Percentiles rank a stretch among this genome's conserved stretches.
Conservation (phyloP, 768 basidiomycete genomes). For the Xanthoconium stramineum region DNA sequence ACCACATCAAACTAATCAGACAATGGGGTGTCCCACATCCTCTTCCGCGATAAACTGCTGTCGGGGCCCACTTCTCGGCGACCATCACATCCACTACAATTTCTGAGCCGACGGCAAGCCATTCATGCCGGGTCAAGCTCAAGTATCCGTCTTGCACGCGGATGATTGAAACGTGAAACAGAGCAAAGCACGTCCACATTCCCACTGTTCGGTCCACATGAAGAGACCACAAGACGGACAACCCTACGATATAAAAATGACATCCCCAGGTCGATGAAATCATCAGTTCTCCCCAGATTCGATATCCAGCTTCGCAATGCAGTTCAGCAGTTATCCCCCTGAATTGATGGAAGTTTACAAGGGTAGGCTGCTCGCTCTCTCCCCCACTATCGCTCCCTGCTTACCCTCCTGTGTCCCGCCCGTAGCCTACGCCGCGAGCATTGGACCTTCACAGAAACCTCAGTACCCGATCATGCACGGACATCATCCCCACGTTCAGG, state of each 20-base stretch:
- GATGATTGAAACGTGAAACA: neutral
- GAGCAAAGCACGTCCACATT: neutral
- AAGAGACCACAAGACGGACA: neutral
- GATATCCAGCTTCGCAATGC: slow-evolving; percentile 1
- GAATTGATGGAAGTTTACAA: slow-evolving; percentile 8
- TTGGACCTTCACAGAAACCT: neutral
- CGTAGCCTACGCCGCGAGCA: slow-evolving; percentile 8
- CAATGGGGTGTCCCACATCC: neutral
- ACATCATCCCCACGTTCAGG: neutral
- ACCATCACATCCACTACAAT: neutral
- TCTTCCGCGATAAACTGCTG: neutral
- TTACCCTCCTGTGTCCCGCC: neutral
- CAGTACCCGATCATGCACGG: slow-evolving; percentile 11
- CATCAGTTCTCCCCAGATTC: neutral
- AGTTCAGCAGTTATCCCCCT: neutral
- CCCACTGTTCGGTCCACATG: neutral
- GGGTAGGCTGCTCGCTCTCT: neutral
- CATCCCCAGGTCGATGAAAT: neutral
- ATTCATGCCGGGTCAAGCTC: neutral
- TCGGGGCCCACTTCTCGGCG: neutral
- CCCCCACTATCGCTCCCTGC: no score
- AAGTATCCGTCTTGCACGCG: neutral
- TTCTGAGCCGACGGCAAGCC: neutral
- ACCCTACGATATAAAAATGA: slow-evolving; percentile 6
- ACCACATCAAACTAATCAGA: neutral